A percentile compares a stretch with the other conserved stretches of the same genome.
Evolutionary conservation across 345 rosid genomes (phyloP).

Genomic region (Ricinus communis): DNA sequence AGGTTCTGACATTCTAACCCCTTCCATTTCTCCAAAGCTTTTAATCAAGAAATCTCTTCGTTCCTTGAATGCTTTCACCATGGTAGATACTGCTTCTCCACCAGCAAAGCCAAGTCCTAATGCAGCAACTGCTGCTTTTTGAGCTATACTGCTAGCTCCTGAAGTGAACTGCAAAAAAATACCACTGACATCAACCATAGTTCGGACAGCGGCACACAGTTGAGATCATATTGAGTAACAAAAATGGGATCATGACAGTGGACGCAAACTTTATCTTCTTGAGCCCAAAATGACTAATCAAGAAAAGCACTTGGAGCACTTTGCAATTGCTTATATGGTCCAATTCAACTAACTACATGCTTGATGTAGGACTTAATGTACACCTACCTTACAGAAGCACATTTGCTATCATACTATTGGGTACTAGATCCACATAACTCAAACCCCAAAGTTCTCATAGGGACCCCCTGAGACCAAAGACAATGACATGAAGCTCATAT

Average conservation of each 20-base stretch:
- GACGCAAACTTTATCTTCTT: not conserved
- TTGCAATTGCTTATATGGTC: not conserved
- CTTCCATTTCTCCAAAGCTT: constrained; percentile 73
- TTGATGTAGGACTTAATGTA: not conserved
- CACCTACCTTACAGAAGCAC: not conserved
- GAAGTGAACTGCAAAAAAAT: constrained; percentile 56
- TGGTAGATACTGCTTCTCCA: constrained; percentile 73
- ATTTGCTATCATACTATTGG: not conserved
- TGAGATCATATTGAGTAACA: not conserved
- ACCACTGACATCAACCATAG: constrained; percentile 9
- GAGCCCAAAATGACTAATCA: too few relatives aligned
- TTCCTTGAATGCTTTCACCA: constrained; percentile 90
- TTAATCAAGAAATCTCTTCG: constrained; percentile 85
- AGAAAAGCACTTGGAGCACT: not conserved
- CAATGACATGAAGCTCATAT: not conserved
- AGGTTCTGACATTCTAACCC: constrained; percentile 81
- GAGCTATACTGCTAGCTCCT: constrained; percentile 91
- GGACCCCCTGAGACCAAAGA: not conserved
- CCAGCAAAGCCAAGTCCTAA: constrained; percentile 95
- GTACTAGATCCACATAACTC: not conserved
- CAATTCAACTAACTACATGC: not conserved
- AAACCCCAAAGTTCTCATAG: not conserved
- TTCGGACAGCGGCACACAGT: not conserved
- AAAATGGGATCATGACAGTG: not conserved
- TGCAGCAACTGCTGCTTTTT: constrained; percentile 89